Percentiles rank a stretch among this genome's conserved stretches.
Evolutionary conservation across 2,329 filamentous ascomycete species (phyloP).

Genomic region (Lachnellula suecica): DNA sequence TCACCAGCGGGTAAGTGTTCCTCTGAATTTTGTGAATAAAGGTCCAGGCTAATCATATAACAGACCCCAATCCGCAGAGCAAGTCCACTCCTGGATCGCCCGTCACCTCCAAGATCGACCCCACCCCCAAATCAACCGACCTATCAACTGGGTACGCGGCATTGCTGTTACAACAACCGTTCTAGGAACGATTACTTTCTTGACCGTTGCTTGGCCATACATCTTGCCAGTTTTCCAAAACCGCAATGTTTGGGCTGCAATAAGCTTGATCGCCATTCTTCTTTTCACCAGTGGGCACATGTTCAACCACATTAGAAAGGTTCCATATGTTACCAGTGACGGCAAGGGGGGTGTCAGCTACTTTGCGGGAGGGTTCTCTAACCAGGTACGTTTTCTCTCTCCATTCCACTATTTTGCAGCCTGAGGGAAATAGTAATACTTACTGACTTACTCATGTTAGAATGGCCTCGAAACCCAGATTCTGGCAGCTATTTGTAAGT

Average conservation of each 20-base stretch:
- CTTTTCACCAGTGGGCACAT: conserved; percentile 96
- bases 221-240: conserved; percentile 80
- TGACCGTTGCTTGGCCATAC: conserved; percentile 74
- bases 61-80: conserved; percentile 74
- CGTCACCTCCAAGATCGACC: conserved; percentile 77
- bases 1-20: conserved; percentile 74
- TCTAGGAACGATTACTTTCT: conserved; percentile 66
- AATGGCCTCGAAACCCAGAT: conserved; percentile 95
- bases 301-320: conserved; percentile 98
- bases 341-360: conserved; percentile 85
- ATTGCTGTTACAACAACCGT: conserved; percentile 65
- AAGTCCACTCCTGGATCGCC: conserved; percentile 74
- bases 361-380: conserved; percentile 90
- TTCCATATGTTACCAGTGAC: conserved; percentile 86
- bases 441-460: background rate
- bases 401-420: background rate
- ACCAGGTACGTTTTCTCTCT: conserved; percentile 51
- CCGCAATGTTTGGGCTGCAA: conserved; percentile 89
- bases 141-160: conserved; percentile 83
- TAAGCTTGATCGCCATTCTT: conserved; percentile 85
- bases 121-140: conserved; percentile 76
- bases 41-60: conserved; percentile 6
- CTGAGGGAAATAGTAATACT: background rate
- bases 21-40: too few relatives aligned
- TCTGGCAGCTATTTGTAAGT: conserved; percentile 87